Evolutionary conservation across 768 basidiomycete species (phyloP), one percentile per base, ranked within the genome.

Genomic region (Boletellus ananas): DNA sequence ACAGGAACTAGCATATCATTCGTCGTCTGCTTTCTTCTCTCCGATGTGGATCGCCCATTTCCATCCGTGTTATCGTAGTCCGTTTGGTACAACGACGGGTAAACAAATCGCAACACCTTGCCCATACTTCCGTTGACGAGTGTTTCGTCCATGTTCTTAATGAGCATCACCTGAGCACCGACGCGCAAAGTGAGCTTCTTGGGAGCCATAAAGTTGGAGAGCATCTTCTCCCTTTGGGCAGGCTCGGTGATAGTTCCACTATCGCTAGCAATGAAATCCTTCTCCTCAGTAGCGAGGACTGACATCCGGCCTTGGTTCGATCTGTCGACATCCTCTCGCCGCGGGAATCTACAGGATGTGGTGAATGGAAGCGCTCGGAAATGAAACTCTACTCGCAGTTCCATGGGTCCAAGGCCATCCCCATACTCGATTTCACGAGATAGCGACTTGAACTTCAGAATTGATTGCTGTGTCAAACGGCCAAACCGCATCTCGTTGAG

Each of bases 401-500:
- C 96, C 2, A 96, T 98, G 2, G 95, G 83, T 31, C 79, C 87
- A 14, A 96, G 74, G 0, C 86, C 90, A 59, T 96, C 93, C 9
- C 79, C 77, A 58, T 91, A 94, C 3, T 72, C 51, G 17, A 94
- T 82, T n/a, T 75, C 67, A 31, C 94, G 75, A 2, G 80, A 76
- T n/a, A 98, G 73, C 1, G 70, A 71, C 56, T 67, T 79, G 74
- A 98, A 97, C 48, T 77, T 83, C 29, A 61, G 49, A 51, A 93
- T 84, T 0, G 93, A 94, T 18, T 72, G 70, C 3, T 61, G 53
- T 1, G 83, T 78, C 29, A 98, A 69, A 16, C 58, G 71, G 3
- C 96, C 96, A 58, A 92, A 95, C 14, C 96, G 83, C 96, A 98
- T 98, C 67, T 98, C 94, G 64, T 97, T 99, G 44, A 98, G 74